A percentile compares a stretch with the other conserved stretches of the same genome.
phyloP scores from a whole-genome alignment of 345 rosid genomes.

The Trapa incisa region DNA sequence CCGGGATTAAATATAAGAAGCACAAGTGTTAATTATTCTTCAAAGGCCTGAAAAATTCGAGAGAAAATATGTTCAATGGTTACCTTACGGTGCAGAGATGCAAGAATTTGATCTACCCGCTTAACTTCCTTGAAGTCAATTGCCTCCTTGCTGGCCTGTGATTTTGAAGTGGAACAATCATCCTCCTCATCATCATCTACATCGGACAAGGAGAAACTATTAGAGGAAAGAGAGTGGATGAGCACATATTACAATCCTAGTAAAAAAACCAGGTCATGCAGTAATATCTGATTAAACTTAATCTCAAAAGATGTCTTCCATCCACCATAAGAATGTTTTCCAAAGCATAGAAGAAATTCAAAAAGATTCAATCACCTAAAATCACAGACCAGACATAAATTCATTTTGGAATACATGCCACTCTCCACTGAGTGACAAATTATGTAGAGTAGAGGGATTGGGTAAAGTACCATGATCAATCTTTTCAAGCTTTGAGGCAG shows the following conservation, averaged over 20 bases:
- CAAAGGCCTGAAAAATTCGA: not conserved
- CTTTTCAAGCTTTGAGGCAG: conserved; percentile 88
- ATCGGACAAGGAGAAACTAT: conserved; percentile 7
- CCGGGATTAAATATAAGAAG: not conserved
- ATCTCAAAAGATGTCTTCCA: too few species aligned
- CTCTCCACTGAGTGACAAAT: not conserved
- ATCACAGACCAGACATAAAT: not conserved
- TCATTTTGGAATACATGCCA: not conserved
- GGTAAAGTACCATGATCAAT: conserved; percentile 63
- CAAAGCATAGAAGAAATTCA: too few species aligned
- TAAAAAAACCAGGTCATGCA: too few species aligned
- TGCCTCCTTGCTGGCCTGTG: conserved; percentile 46
- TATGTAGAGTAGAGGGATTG: not conserved
- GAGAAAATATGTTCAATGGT: not conserved
- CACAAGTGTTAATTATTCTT: not conserved
- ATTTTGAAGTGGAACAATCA: conserved; percentile 40
- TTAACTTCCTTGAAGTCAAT: conserved; percentile 82
- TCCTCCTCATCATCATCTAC: conserved; percentile 45
- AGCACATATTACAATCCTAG: too few species aligned
- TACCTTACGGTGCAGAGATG: conserved; percentile 79
- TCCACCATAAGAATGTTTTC: too few species aligned
- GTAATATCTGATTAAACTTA: too few species aligned
- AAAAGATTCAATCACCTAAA: not conserved
- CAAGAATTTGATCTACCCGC: conserved; percentile 71
- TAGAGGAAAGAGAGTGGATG: not conserved